A percentile compares a stretch with the other conserved stretches of the same genome.
Evolutionary conservation across 2,329 filamentous ascomycete species (phyloP).

Genomic region (Aureobasidium leucospermi): DNA sequence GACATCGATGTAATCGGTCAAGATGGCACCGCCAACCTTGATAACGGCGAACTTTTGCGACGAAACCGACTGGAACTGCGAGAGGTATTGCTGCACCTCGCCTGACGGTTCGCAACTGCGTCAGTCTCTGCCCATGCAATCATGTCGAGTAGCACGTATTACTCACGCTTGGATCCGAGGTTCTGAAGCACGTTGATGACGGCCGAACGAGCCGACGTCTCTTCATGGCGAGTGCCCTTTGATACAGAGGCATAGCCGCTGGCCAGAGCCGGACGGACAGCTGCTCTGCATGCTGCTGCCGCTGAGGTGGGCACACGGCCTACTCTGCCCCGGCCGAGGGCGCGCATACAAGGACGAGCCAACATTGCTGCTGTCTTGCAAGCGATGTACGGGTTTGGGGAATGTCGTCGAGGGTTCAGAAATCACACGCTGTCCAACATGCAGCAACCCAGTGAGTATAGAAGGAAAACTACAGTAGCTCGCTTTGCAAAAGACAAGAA

Average conservation of each 20-base stretch:
- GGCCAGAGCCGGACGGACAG: slow-evolving; percentile 8
- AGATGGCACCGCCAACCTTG: slow-evolving; percentile 93
- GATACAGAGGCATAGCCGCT: slow-evolving; percentile 19
- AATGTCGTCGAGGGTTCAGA: not conserved
- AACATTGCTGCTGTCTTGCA: slow-evolving; percentile 4
- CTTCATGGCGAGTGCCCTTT: slow-evolving; percentile 30
- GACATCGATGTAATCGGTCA: slow-evolving; percentile 89
- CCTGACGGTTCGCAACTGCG: not conserved
- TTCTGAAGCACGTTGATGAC: slow-evolving; percentile 89
- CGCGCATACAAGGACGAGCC: slow-evolving; percentile 12
- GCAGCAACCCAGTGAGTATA: slow-evolving; percentile 11
- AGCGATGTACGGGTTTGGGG: not conserved
- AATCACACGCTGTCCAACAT: slow-evolving; percentile 4
- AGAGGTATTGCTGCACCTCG: slow-evolving; percentile 91
- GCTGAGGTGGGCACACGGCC: not conserved
- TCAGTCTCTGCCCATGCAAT: not conserved
- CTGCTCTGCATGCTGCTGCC: slow-evolving; percentile 4
- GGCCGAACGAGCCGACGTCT: slow-evolving; percentile 65
- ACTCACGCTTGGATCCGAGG: slow-evolving; percentile 80
- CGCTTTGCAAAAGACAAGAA: slow-evolving; percentile 3
- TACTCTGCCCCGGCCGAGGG: slow-evolving; percentile 5
- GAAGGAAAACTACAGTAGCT: not conserved
- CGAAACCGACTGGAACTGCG: slow-evolving; percentile 92
- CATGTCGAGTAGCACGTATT: not conserved
- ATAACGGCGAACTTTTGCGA: slow-evolving; percentile 97